Conservation (phyloP, 2,329 filamentous ascomycete genomes). For the Ceratocystis cacaofunesta region DNA sequence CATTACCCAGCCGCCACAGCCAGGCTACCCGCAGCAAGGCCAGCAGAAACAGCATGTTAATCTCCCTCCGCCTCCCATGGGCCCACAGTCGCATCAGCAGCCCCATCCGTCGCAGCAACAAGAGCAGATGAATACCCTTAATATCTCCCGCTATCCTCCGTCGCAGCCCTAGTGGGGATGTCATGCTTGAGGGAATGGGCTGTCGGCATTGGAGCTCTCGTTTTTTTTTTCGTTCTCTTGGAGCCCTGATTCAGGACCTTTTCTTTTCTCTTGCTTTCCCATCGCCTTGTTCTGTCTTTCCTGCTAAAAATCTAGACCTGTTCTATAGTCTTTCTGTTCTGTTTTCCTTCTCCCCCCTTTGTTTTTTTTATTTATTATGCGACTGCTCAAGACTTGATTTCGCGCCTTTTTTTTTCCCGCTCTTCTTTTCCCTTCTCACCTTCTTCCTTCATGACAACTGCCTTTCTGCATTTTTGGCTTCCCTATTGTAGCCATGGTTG, state of each 20-base stretch:
- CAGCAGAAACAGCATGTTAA: neutral
- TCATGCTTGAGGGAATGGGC: neutral
- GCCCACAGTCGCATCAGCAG: neutral
- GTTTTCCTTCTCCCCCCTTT: neutral
- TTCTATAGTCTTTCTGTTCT: neutral
- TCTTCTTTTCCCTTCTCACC: neutral
- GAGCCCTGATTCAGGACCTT: too few relatives aligned
- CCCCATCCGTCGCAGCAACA: conserved; percentile 22
- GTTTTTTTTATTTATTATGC: too few relatives aligned
- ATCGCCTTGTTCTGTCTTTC: neutral
- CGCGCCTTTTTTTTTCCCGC: neutral
- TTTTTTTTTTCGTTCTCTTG: neutral
- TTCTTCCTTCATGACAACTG: neutral
- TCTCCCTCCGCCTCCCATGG: conserved; percentile 2
- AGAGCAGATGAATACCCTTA: neutral
- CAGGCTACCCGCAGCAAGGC: conserved; percentile 3
- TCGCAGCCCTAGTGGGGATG: neutral
- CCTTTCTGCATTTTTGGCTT: neutral
- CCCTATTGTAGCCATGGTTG: neutral
- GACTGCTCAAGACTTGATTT: neutral
- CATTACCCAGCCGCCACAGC: conserved; percentile 11
- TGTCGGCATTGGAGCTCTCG: neutral
- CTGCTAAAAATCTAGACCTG: neutral
- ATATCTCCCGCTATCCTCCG: conserved; percentile 3
- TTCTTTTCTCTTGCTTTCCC: neutral